Evolutionary conservation across 257 asterid genomes (phyloP), one percentile per base, ranked within the genome.

Genomic region (Fraxinus anomala): DNA sequence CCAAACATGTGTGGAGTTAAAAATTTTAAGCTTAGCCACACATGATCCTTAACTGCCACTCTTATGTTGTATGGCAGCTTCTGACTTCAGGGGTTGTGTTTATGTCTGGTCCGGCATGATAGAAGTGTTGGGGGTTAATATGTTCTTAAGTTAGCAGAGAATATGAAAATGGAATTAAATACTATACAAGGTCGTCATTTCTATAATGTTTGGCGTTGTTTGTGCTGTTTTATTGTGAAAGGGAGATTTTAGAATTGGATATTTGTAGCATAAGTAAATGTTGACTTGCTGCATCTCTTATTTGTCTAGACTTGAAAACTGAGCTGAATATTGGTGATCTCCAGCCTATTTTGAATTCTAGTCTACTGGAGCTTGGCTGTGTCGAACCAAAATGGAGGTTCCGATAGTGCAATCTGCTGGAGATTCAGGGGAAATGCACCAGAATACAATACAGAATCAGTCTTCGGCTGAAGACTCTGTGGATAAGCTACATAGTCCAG

Each of bases 331-430:
- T 63, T 63, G 31, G 66, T 73, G 12, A n/a, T 44, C 34, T 24
- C 36, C 28, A 23, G 26, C n/a, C 19, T 19, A 23, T 34, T 7
- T 16, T 3, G 56, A 42, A 21, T 42, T 73, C 66, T 51, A 13
- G 72, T 77, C 56, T 68, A 11, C 72, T 77, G 63, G 76, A 74
- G 83, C 72, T 77, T 40, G 67, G 74, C 17, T 59, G 73, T 30
- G 49, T 75, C 24, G 23, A 24, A 49, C 47, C 59, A 42, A 70
- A 66, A 85, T 87, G 94, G 96, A 89, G 83, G 89, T 80, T 24
- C 80, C 85, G 6, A 17, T 37, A 61, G 81, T 19, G 77, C 84
- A 73, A 76, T 76, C 84, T 12, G 70, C 79, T 63, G 93, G 86
- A 72, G 88, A 80, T 75, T 80, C 85, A 2, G 74, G 61, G 36